phyloP scores from a whole-genome alignment of 2,329 filamentous ascomycete genomes.

The Paecilomyces fulvus region DNA sequence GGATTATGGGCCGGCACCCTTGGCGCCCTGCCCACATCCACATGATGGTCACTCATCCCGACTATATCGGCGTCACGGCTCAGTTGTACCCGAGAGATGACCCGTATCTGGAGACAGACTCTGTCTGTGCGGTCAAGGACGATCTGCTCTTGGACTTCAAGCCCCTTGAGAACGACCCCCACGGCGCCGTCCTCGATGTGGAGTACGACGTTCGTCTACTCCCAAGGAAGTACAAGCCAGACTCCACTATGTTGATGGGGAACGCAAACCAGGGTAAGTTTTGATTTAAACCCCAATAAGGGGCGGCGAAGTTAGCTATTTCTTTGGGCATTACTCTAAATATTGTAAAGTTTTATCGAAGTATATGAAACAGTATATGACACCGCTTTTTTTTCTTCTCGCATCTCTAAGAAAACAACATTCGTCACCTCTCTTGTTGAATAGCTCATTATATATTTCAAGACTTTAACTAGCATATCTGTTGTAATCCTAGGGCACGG shows the following conservation, averaged over 20 bases:
- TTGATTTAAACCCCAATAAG: background rate
- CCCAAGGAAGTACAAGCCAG: background rate
- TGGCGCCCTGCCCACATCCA: slow-evolving; percentile 57
- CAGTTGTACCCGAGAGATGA: slow-evolving; percentile 53
- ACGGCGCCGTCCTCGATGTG: slow-evolving; percentile 48
- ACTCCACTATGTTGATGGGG: background rate
- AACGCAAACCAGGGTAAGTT: background rate
- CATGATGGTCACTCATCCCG: slow-evolving; percentile 46
- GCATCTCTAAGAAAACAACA: too few relatives aligned
- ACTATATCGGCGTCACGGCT: slow-evolving; percentile 49
- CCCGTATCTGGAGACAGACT: slow-evolving; percentile 50
- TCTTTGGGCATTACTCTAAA: too few relatives aligned
- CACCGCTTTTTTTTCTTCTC: too few relatives aligned
- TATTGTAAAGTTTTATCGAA: too few relatives aligned
- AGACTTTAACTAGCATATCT: too few relatives aligned
- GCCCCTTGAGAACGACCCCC: slow-evolving; percentile 42
- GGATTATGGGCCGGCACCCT: slow-evolving; percentile 48
- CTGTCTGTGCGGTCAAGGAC: slow-evolving; percentile 55
- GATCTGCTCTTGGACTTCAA: slow-evolving; percentile 51
- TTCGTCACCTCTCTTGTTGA: too few relatives aligned
- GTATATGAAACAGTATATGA: too few relatives aligned
- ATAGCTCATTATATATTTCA: too few relatives aligned
- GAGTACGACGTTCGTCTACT: slow-evolving; percentile 48
- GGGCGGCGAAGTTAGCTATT: too few relatives aligned
- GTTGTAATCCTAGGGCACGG: too few relatives aligned